Percentiles rank a stretch among this genome's conserved stretches.
These are phyloP conservation scores for Penicillium sp. DNA, from an alignment of 2,329 filamentous ascomycete genomes.

Conservation along the genomic window DNA sequence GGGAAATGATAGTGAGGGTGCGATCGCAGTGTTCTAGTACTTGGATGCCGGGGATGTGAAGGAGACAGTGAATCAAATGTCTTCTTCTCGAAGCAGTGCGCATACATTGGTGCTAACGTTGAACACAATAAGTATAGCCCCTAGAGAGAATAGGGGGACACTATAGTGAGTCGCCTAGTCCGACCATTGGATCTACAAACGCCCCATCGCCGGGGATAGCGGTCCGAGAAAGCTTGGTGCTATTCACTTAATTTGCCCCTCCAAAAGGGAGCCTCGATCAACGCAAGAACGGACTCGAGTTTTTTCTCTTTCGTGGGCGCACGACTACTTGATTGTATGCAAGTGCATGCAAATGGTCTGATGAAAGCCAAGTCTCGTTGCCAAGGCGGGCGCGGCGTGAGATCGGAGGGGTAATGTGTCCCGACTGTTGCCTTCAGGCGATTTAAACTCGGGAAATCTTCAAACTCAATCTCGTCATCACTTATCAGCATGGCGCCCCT, in stretches of 20 bases:
- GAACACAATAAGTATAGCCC: background rate
- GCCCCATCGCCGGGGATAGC: background rate
- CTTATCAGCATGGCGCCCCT: conserved; percentile 17
- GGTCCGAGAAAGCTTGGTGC: background rate
- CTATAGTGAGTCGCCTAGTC: background rate
- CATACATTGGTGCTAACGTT: background rate
- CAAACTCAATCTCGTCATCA: background rate
- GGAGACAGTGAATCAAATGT: background rate
- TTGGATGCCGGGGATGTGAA: background rate
- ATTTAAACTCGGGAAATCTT: background rate
- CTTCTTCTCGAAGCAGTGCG: no score
- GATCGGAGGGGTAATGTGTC: background rate
- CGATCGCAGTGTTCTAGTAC: background rate
- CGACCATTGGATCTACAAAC: background rate
- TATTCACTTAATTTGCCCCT: background rate
- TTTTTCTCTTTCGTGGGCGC: background rate
- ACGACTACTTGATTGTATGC: no score
- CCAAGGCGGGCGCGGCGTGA: background rate
- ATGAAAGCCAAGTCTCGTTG: background rate
- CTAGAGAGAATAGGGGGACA: no score
- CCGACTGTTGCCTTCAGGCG: background rate
- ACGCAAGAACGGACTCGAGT: background rate
- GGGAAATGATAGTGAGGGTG: background rate
- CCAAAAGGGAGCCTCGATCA: background rate
- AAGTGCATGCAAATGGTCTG: background rate